Evolutionary conservation across 2,329 filamentous ascomycete genomes (phyloP), one percentile per base, ranked within the genome.

Genomic region (Claviceps maximensis): DNA sequence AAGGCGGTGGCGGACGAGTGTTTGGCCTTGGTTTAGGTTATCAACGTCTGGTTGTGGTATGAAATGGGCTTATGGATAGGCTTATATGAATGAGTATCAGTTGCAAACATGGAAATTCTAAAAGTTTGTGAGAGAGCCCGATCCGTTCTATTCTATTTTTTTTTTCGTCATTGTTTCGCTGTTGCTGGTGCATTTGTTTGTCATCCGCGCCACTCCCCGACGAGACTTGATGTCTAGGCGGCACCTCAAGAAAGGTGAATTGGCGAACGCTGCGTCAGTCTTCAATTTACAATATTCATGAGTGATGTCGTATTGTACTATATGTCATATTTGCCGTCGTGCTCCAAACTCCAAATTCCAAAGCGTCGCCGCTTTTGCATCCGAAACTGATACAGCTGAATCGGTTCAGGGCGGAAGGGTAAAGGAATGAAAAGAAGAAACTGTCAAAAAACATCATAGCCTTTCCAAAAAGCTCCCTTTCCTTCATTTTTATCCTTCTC

Each of bases 1-100:
- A 72, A 71, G 62, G 63, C 64, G n/a, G 61, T 76, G 19, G 72
- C 71, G 0, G 65, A 67, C 9, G 77, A 79, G 60, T 75, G 73
- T 56, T 58, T 74, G 19, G 54, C 48, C 19, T 49, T 53, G 50
- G 13, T 42, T 25, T 49, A 51, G 42, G n/a, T 54, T 17, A 38
- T 21, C 19, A 10, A 12, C 19, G 50, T 51, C 21, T 27, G 12
- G 7, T 23, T 4, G 29, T n/a, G 12, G 29, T 13, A 17, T n/a
- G 40, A 48, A 31, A 29, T 31, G n/a, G n/a, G 40, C 27, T 31
- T 27, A 47, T 45, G 51, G 44, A 41, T 48, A 27, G 4, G n/a
- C n/a, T n/a, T n/a, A 52, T 19, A 12, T 19, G 15, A 51, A 27
- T 4, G 7, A 17, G 40, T 27, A 5, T 33, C 12, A 15, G n/a